Conservation (phyloP, 2,329 filamentous ascomycete species). For the Saccharata proteae region DNA sequence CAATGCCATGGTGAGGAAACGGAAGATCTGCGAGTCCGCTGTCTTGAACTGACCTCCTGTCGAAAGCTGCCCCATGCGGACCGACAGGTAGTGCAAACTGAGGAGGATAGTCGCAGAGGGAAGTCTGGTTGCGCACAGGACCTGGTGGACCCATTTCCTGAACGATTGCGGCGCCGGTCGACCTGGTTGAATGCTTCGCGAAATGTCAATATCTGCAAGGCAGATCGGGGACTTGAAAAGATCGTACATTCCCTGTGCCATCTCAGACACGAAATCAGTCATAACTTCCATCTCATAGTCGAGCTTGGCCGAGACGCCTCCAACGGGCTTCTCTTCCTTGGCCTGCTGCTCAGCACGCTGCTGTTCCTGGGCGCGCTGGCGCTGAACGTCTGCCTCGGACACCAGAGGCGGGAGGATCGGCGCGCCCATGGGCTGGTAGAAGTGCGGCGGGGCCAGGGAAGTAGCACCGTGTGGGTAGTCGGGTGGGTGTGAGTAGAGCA, state of each 20-base stretch:
- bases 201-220: slow-evolving; percentile 50
- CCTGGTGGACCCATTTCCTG: slow-evolving; percentile 83
- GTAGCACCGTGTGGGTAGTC: slow-evolving; percentile 27
- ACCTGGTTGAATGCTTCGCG: slow-evolving; percentile 51
- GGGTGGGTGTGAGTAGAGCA: no score
- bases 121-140: slow-evolving; percentile 78
- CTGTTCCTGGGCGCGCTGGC: slow-evolving; percentile 22
- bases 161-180: slow-evolving; percentile 58
- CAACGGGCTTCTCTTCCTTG: slow-evolving; percentile 57
- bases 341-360: slow-evolving; percentile 26
- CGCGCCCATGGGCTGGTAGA: slow-evolving; percentile 34
- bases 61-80: slow-evolving; percentile 66
- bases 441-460: slow-evolving; percentile 24
- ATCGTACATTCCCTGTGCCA: slow-evolving; percentile 63
- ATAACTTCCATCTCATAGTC: slow-evolving; percentile 96
- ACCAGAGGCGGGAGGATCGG: slow-evolving; percentile 34
- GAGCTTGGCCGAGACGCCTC: slow-evolving; percentile 84
- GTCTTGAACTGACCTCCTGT: slow-evolving; percentile 27
- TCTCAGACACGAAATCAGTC: slow-evolving; percentile 89
- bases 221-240: slow-evolving; percentile 42
- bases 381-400: slow-evolving; percentile 25
- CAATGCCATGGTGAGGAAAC: slow-evolving; percentile 72
- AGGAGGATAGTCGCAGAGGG: slow-evolving; percentile 85
- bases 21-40: slow-evolving; percentile 64
- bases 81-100: slow-evolving; percentile 79